A percentile compares a stretch with the other conserved stretches of the same genome.
These are phyloP conservation scores for Xylaria multiplex DNA, from an alignment of 2,329 filamentous ascomycete species.

Conservation along the genomic window DNA sequence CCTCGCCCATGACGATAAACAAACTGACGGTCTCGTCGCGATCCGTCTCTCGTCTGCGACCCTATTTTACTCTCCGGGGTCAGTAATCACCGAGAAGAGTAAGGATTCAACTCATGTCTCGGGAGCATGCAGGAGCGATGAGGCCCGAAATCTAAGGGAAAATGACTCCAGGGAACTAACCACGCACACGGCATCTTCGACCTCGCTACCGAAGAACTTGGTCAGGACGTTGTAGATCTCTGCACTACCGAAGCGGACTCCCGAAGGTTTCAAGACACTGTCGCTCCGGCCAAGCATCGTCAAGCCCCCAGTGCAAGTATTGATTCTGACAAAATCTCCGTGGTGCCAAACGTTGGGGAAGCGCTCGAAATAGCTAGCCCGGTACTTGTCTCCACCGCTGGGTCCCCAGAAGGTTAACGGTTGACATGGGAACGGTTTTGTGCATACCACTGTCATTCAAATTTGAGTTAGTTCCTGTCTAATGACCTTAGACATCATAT, in stretches of 20 bases:
- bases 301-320: conserved; percentile 76
- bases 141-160: too few species aligned
- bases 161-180: too few species aligned
- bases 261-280: conserved; percentile 90
- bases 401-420: conserved; percentile 88
- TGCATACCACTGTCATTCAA: conserved; percentile 72
- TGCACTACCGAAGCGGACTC: conserved; percentile 90
- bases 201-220: conserved; percentile 78
- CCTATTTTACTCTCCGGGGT: too few species aligned
- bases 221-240: conserved; percentile 97
- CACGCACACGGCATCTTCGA: conserved; percentile 93
- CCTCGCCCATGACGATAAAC: conserved; percentile 81
- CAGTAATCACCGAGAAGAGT: too few species aligned
- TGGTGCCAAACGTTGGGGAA: conserved; percentile 89
- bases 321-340: conserved; percentile 84
- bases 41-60: conserved; percentile 76
- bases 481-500: neutral
- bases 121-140: too few species aligned
- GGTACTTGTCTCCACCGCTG: conserved; percentile 79
- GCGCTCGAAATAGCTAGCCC: conserved; percentile 85
- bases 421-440: conserved; percentile 86
- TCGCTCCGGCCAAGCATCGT: conserved; percentile 94
- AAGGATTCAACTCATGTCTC: too few species aligned
- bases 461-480: conserved; percentile 2
- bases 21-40: conserved; percentile 87